Evolutionary conservation across 2,329 filamentous ascomycete species (phyloP).

Genomic region (Cercospora sp.): DNA sequence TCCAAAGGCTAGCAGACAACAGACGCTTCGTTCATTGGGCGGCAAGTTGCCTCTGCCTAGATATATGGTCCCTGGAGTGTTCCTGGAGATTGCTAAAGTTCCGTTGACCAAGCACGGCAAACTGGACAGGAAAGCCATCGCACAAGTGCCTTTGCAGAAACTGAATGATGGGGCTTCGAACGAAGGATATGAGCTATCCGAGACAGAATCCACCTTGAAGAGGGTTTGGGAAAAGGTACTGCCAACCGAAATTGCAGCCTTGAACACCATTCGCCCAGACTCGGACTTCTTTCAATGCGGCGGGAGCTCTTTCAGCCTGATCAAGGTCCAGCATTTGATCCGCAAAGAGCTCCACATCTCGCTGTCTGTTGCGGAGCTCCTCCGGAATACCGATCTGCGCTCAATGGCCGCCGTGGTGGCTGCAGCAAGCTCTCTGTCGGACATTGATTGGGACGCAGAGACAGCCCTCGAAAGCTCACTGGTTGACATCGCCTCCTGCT

Average conservation of each 20-base stretch:
- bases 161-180: neutral
- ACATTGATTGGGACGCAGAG: slow-evolving; percentile 5
- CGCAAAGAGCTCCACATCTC: neutral
- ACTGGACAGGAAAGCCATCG: slow-evolving; percentile 9
- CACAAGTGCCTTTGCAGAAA: neutral
- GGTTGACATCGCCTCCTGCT: neutral
- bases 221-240: neutral
- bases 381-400: neutral
- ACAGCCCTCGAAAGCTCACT: neutral
- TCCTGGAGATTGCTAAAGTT: neutral
- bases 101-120: slow-evolving; percentile 14
- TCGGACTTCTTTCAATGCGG: neutral
- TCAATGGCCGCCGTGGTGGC: neutral
- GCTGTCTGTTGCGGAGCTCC: neutral
- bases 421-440: neutral
- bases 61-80: slow-evolving; percentile 17
- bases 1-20: neutral
- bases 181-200: neutral
- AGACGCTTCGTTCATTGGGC: neutral
- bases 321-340: neutral
- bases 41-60: slow-evolving; percentile 2
- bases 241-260: neutral
- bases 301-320: neutral
- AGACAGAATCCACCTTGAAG: neutral
- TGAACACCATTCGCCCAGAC: neutral